A percentile compares a stretch with the other conserved stretches of the same genome.
Conservation (phyloP, 768 basidiomycete species). For the Lactarius deliciosus region DNA sequence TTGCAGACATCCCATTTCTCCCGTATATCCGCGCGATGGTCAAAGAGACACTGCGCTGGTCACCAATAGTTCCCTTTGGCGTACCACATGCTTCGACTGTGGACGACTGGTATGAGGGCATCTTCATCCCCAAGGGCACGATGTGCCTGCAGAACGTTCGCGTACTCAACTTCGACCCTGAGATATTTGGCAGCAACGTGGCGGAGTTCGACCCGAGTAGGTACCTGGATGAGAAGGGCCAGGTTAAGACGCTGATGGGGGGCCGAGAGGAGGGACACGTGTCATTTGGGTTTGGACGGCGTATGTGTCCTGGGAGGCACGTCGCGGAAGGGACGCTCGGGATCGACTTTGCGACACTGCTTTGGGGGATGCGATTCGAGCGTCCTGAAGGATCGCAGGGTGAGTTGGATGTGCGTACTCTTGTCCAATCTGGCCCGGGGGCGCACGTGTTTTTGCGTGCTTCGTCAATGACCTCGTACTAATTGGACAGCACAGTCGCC, state of each 20-base stretch:
- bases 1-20: slow-evolving; percentile 36
- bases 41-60: slow-evolving; percentile 37
- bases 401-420: not conserved
- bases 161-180: not conserved
- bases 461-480: not conserved
- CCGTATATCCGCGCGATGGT: slow-evolving; percentile 43
- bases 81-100: not conserved
- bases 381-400: slow-evolving; percentile 11
- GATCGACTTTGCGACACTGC: slow-evolving; percentile 35
- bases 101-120: slow-evolving; percentile 23
- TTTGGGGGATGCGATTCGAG: slow-evolving; percentile 32
- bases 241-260: slow-evolving; percentile 17
- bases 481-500: slow-evolving; percentile 4
- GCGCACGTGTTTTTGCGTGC: slow-evolving; percentile 11
- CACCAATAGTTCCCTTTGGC: slow-evolving; percentile 31
- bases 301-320: slow-evolving; percentile 37
- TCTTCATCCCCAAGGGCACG: slow-evolving; percentile 25
- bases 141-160: slow-evolving; percentile 1
- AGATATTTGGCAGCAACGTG: not conserved
- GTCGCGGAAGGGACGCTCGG: slow-evolving; percentile 36
- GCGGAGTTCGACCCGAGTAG: not conserved
- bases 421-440: slow-evolving; percentile 2
- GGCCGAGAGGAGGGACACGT: slow-evolving; percentile 34
- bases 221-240: slow-evolving; percentile 8
- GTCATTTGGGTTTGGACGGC: slow-evolving; percentile 34